Evolutionary conservation across 352 stramenopile genomes (phyloP).

Genomic region (Phytophthora lateralis): DNA sequence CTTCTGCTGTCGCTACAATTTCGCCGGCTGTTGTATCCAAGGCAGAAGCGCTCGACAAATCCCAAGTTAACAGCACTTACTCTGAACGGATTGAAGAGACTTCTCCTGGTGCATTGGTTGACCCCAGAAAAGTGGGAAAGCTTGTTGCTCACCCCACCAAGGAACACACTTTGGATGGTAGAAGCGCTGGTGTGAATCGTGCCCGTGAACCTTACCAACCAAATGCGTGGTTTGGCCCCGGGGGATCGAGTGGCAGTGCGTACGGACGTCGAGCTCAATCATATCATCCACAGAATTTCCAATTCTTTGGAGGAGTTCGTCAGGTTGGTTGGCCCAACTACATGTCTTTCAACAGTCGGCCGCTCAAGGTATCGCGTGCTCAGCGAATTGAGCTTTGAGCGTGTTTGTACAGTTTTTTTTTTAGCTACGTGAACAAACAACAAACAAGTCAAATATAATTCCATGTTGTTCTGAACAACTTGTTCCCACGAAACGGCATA

Average conservation of each 20-base stretch:
- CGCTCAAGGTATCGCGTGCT: not conserved
- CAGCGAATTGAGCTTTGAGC: slow-evolving; percentile 3
- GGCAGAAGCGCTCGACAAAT: not conserved
- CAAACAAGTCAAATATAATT: not conserved
- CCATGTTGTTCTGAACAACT: not conserved
- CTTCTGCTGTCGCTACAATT: not conserved
- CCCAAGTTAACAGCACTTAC: not conserved
- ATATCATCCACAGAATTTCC: not conserved
- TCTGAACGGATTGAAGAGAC: not conserved
- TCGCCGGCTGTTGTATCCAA: not conserved
- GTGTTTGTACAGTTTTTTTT: not conserved
- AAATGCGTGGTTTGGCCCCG: not conserved
- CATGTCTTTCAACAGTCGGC: not conserved
- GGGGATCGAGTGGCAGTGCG: not conserved
- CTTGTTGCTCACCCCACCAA: not conserved
- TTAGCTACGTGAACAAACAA: not conserved
- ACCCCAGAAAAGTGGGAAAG: not conserved
- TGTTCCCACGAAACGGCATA: not conserved
- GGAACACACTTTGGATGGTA: not conserved
- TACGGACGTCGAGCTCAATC: not conserved
- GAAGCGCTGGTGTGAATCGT: not conserved
- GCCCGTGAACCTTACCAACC: not conserved
- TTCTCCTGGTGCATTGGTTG: not conserved
- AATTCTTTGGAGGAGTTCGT: not conserved
- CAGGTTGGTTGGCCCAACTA: not conserved